Evolutionary conservation across 2,329 filamentous ascomycete species (phyloP), one percentile per base, ranked within the genome.

Genomic region (Ophiognomonia clavigignenti-juglandacearum): DNA sequence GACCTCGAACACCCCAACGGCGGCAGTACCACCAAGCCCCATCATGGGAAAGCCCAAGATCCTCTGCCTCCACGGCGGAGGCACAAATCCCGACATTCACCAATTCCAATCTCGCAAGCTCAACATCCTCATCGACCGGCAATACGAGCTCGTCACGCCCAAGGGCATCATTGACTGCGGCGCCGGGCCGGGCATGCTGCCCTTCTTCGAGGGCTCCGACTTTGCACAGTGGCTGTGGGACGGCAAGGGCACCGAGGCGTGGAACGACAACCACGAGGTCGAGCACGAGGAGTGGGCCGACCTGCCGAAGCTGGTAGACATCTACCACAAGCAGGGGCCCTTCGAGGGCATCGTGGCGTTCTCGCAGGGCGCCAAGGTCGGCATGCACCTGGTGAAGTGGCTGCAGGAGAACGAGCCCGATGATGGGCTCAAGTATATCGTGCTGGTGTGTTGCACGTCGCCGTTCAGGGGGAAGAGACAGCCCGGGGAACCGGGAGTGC

Each of bases 281-380:
- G 69, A 79, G 41, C 85, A 78, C 34, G 88, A 70, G 75, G 88
- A 88, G 61, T 88, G 85, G 22, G 85, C 84, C 1, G 78, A 83
- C 1, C 85, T 85, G 32, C 85, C 85, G 2, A 88, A 77, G 5
- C 84, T 85, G 67, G 88, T 88, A 24, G 88, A 71, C 83, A 88
- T 89, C 9, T 47, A 47, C 39, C 31, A 47, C 23, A 31, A 41
- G 38, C 38, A 47, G 20, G 45, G 45, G 18, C 45, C 45, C 4
- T 47, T 47, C 32, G 45, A 42, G 7, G 45, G 45, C 38, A 47
- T 47, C 26, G 23, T 47, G n/a, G 45, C 38, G 22, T 47, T 47
- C 32, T 42, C 38, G 2, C 45, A 47, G 38, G 45, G 45, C 6
- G 45, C 45, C 8, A 47, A 47, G 18, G 45, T 47, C 24, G 45